Conservation (phyloP, 352 stramenopile genomes). For the Phytophthora kernoviae region DNA sequence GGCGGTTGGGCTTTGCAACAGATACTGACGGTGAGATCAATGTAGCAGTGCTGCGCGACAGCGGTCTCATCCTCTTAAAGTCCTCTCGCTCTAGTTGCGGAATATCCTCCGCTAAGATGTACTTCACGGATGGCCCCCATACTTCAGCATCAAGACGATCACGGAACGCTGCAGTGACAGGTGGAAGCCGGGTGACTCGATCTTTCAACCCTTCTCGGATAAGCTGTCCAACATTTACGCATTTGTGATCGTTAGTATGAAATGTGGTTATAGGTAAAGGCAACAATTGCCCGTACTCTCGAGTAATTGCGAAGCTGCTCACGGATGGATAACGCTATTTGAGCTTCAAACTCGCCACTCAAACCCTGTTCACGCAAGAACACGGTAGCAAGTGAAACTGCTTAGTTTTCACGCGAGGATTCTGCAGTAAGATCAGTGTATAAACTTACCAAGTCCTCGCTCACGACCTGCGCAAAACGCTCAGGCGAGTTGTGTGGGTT, state of each 20-base stretch:
- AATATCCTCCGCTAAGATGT: slow-evolving; percentile 78
- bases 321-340: slow-evolving; percentile 78
- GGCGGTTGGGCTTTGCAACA: slow-evolving; percentile 59
- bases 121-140: slow-evolving; percentile 78
- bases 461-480: slow-evolving; percentile 63
- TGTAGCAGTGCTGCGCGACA: slow-evolving; percentile 57
- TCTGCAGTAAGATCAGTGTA: not conserved
- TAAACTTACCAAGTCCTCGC: slow-evolving; percentile 67
- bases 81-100: slow-evolving; percentile 74
- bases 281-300: slow-evolving; percentile 35
- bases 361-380: slow-evolving; percentile 46
- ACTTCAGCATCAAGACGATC: slow-evolving; percentile 63
- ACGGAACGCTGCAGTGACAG: slow-evolving; percentile 58
- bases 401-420: not conserved
- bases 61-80: slow-evolving; percentile 78
- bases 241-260: slow-evolving; percentile 3
- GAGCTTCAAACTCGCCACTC: slow-evolving; percentile 78
- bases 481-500: slow-evolving; percentile 74
- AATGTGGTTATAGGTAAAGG: not conserved
- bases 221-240: slow-evolving; percentile 38
- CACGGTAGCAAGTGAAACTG: not conserved
- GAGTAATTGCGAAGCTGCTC: slow-evolving; percentile 82
- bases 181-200: slow-evolving; percentile 58
- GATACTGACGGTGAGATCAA: slow-evolving; percentile 27
- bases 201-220: slow-evolving; percentile 76